Evolutionary conservation across 768 basidiomycete species (phyloP), one percentile per base, ranked within the genome.

Genomic region (Plicaturopsis crispa): DNA sequence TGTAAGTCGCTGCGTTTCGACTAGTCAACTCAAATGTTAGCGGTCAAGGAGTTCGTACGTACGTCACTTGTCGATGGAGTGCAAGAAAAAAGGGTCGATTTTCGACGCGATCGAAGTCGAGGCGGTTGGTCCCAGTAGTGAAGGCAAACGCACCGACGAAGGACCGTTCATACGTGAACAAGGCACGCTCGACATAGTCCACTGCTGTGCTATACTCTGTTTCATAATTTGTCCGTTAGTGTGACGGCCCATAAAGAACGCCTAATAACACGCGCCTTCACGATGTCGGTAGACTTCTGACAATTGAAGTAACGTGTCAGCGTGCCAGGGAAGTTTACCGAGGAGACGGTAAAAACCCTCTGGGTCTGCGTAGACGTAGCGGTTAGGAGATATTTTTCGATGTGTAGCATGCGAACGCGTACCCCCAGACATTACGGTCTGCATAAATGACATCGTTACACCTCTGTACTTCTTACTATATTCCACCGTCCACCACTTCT

Each of bases 1-100:
- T 86, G 82, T 4, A 96, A 68, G 46, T 93, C 85, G 6, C 87
- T 91, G 46, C 26, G 26, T 8, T 28, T 28, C 26, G 26, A 8
- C 14, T 8, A 14, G 26, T 8, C 10, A 28, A 28, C 8, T 28
- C 14, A 28, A 14, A 28, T 8, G 26, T 8, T 8, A 28, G 26
- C 19, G 41, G 6, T 41, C 11, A 24, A 30, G 17, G 20, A n/a
- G 10, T 24, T 14, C 34, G 23, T 8, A 42, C 83, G 45, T 57
- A 91, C 84, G 78, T 73, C 2, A 92, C 72, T 51, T 88, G 82
- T 40, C 91, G 72, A 48, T 91, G 87, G 2, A 96, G 44, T 1
- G 87, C 91, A 5, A 94, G 74, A 63, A 84, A 97, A 59, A 99
- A 87, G 0, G 90, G 87, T 28, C 94, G 70, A 49, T 94, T 97